phyloP scores from a whole-genome alignment of 2,329 filamentous ascomycete species.

The Aureobasidium sp. region DNA sequence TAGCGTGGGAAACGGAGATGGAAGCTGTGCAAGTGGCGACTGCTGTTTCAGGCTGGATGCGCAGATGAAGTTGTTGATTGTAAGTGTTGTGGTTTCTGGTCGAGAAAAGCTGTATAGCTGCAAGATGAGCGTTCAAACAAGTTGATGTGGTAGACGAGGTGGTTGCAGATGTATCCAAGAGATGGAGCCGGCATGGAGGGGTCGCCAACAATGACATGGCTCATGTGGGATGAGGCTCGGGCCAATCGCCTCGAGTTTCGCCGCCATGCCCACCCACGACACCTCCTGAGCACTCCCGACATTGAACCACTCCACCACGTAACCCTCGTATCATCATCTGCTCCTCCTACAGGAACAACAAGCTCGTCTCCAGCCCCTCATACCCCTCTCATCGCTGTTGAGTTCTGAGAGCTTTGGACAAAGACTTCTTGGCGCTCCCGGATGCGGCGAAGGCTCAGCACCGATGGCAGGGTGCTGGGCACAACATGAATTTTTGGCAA shows the following conservation, averaged over 20 bases:
- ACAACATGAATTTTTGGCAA: neutral
- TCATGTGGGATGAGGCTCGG: neutral
- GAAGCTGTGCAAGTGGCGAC: slow-evolving; percentile 9
- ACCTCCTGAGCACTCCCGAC: slow-evolving; percentile 1
- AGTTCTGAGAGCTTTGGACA: neutral
- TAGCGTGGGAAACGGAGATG: neutral
- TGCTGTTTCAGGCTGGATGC: neutral
- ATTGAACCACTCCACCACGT: slow-evolving; percentile 1
- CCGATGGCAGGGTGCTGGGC: neutral
- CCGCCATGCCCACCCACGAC: neutral
- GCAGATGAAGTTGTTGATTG: neutral
- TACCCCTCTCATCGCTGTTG: neutral
- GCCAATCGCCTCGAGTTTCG: slow-evolving; percentile 2
- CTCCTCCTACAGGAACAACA: neutral
- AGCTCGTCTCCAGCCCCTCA: neutral
- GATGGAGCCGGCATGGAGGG: slow-evolving; percentile 1
- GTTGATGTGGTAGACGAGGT: neutral
- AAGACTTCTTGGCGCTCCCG: neutral
- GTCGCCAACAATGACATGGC: slow-evolving; percentile 8
- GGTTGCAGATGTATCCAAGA: neutral
- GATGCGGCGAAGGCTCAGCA: neutral
- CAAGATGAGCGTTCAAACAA: neutral
- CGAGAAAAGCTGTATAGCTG: neutral
- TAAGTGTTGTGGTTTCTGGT: neutral
- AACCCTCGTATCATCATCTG: neutral